Evolutionary conservation across 2,329 filamentous ascomycete genomes (phyloP), one percentile per base, ranked within the genome.

Genomic region (Pseudogymnoascus sp.): DNA sequence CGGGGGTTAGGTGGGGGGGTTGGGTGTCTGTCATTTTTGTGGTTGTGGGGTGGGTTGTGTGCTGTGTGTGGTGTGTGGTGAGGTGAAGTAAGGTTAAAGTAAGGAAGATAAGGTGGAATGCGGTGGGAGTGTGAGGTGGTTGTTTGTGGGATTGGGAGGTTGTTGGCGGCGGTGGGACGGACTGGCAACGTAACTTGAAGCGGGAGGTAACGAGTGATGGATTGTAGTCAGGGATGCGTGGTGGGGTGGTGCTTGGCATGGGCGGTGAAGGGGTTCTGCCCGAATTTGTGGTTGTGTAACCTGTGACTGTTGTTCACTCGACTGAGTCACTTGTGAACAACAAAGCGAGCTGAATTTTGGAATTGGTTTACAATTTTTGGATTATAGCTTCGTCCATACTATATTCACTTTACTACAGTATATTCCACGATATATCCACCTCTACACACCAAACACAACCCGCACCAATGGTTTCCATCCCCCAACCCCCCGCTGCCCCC

Each of bases 21-120:
- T 88, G 85, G 58, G 83, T 82, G 73, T 82, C 82, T 66, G 86
- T 82, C 85, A 89, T 88, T 64, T 63, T 30, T 30, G 19, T 25
- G 19, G 33, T 11, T 23, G 12, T 2, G 35, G 1, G 3, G 35
- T 5, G 12, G 35, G 12, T 6, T 5, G 35, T 36, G 35, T 14
- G 12, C 12, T 36, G 35, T 12, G 16, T 19, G 9, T 3, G 7
- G 16, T 41, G 38, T 22, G 38, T 38, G 35, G 7, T 38, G 28
- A 30, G 28, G 7, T 30, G 28, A 30, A 7, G 5, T 8, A 30
- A 30, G 7, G 28, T 30, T 19, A 19, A 19, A 19, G 19, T 19
- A 19, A 19, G 19, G 19, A 30, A 30, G 28, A 6, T 30, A 30
- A 30, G 36, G 14, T 38, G 36, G 9, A 9, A 36, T 19, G 19